These are phyloP conservation scores for Moelleriella libera DNA, from an alignment of 2,329 filamentous ascomycete genomes.

Conservation along the genomic window DNA sequence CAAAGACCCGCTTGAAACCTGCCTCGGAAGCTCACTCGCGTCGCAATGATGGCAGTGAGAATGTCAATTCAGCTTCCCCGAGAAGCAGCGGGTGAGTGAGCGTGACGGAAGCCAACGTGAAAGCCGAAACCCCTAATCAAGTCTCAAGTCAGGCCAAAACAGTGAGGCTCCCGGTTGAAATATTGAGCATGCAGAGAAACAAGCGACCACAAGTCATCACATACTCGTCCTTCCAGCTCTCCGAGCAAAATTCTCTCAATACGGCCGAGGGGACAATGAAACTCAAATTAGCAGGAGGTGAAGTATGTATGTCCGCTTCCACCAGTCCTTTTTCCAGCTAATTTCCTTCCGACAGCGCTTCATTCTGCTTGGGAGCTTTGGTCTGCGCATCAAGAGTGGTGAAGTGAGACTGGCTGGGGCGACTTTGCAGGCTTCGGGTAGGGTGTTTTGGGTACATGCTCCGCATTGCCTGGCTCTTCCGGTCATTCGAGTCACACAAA, in stretches of 20 bases:
- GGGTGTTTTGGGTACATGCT: constrained; percentile 44
- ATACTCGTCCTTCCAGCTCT: constrained; percentile 31
- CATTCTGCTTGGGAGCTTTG: constrained; percentile 53
- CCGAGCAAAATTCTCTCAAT: constrained; percentile 26
- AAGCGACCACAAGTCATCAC: constrained; percentile 9
- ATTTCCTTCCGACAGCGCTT: constrained; percentile 33
- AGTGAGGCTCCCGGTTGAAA: background rate
- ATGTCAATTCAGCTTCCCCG: background rate
- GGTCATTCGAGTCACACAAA: constrained; percentile 40
- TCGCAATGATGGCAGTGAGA: constrained; percentile 1
- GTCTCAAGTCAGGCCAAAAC: background rate
- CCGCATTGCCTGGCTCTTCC: constrained; percentile 58
- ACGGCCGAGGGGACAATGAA: constrained; percentile 24
- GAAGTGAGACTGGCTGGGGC: constrained; percentile 53
- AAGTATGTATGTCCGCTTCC: constrained; percentile 20
- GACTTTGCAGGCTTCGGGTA: constrained; percentile 34
- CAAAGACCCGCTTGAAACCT: constrained; percentile 9
- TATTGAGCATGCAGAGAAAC: too few relatives aligned
- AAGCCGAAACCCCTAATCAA: background rate
- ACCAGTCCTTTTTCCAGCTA: constrained; percentile 7
- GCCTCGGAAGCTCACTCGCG: background rate
- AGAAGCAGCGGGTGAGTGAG: background rate
- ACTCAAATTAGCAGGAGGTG: constrained; percentile 31
- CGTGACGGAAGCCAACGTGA: background rate
- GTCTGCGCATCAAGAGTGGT: constrained; percentile 46